phyloP scores from a whole-genome alignment of 2,329 filamentous ascomycete species.

The Polytolypa hystricis region DNA sequence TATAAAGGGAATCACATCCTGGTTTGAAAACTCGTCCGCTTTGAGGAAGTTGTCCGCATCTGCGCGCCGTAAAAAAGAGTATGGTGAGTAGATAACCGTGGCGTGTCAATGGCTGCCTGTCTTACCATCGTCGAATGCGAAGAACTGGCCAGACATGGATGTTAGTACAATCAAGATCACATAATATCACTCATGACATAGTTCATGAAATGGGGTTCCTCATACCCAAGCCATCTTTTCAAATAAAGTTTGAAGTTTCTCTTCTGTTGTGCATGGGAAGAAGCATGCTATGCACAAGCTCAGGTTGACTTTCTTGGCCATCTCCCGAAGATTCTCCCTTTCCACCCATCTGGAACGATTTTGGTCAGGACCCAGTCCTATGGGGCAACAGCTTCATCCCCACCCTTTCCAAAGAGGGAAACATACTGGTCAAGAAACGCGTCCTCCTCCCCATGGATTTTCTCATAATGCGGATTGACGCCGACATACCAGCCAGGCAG shows the following conservation, averaged over 20 bases:
- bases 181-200: neutral
- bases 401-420: neutral
- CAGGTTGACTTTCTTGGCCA: slow-evolving; percentile 8
- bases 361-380: neutral
- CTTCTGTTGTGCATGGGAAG: slow-evolving; percentile 7
- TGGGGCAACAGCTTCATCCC: no score
- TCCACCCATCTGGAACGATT: slow-evolving; percentile 5
- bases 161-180: no score
- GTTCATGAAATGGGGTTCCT: neutral
- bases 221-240: slow-evolving; percentile 10
- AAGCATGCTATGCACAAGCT: slow-evolving; percentile 8
- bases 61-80: neutral
- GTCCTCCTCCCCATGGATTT: slow-evolving; percentile 1
- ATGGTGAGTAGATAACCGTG: neutral
- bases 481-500: slow-evolving; percentile 7
- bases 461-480: slow-evolving; percentile 7
- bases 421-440: slow-evolving; percentile 5
- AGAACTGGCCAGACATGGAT: slow-evolving; percentile 4
- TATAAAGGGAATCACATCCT: slow-evolving; percentile 5
- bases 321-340: slow-evolving; percentile 7
- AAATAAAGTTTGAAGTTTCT: slow-evolving; percentile 7
- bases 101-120: neutral
- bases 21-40: slow-evolving; percentile 7
- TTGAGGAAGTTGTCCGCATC: slow-evolving; percentile 8
- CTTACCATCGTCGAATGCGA: slow-evolving; percentile 10